Evolutionary conservation across 768 basidiomycete species (phyloP).

Genomic region (Suillus cothurnatus): DNA sequence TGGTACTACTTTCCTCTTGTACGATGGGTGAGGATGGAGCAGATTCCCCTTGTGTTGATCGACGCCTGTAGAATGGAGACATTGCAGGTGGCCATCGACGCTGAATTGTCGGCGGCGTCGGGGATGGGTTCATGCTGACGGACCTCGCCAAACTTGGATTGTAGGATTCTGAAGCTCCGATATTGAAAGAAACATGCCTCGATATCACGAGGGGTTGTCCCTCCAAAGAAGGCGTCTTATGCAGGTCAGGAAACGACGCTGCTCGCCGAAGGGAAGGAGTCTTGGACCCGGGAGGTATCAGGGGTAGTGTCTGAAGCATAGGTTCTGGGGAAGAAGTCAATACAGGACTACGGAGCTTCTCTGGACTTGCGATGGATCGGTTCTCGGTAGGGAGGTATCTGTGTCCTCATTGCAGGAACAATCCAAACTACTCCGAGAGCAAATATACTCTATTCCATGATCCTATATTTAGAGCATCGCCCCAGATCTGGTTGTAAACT

Average conservation of each 20-base stretch:
- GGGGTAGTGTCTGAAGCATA: neutral
- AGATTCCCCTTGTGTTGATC: neutral
- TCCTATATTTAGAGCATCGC: neutral
- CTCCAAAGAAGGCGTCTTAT: neutral
- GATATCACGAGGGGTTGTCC: slow-evolving; percentile 11
- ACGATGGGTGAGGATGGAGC: neutral
- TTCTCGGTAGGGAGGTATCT: slow-evolving; percentile 21
- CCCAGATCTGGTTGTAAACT: slow-evolving; percentile 3
- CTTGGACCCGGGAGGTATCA: neutral
- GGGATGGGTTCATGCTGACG: neutral
- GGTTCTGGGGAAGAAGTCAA: slow-evolving; percentile 10
- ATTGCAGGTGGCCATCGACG: slow-evolving; percentile 13
- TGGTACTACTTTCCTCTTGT: neutral
- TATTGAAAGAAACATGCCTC: slow-evolving; percentile 23
- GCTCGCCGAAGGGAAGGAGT: slow-evolving; percentile 11
- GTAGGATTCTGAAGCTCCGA: slow-evolving; percentile 11
- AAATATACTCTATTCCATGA: slow-evolving; percentile 25
- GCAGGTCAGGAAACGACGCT: slow-evolving; percentile 12
- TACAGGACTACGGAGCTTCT: neutral
- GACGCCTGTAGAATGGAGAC: slow-evolving; percentile 8
- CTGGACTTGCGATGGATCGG: slow-evolving; percentile 16
- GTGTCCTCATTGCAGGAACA: slow-evolving; percentile 19
- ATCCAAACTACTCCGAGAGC: slow-evolving; percentile 27
- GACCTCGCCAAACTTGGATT: neutral
- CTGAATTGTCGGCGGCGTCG: slow-evolving; percentile 9